Percentiles rank a stretch among this genome's conserved stretches.
phyloP scores from a whole-genome alignment of 176 grass and related monocot species.

The Cocos nucifera region DNA sequence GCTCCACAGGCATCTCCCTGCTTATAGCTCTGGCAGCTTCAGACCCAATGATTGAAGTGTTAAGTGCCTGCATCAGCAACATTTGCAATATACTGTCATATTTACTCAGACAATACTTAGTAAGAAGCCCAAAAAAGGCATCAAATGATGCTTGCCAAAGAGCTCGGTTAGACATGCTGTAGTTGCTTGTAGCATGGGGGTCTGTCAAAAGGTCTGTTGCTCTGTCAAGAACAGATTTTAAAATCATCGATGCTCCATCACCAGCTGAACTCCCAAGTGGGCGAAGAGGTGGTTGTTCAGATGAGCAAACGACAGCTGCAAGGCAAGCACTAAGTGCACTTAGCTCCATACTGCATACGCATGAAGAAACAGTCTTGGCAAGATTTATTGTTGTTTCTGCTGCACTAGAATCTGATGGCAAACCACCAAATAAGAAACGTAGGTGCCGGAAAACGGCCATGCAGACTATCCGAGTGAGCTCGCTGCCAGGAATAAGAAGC shows the following conservation, averaged over 20 bases:
- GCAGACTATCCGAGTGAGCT: slow-evolving; percentile 74
- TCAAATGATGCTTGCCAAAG: slow-evolving; percentile 98
- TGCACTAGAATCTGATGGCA: slow-evolving; percentile 56
- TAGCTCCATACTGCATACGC: slow-evolving; percentile 70
- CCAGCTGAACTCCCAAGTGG: slow-evolving; percentile 82
- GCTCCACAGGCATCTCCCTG: slow-evolving; percentile 95
- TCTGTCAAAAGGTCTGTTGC: slow-evolving; percentile 81
- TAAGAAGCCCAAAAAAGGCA: slow-evolving; percentile 92
- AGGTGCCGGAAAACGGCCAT: slow-evolving; percentile 97
- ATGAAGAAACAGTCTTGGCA: slow-evolving; percentile 54
- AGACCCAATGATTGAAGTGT: slow-evolving; percentile 38
- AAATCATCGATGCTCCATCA: slow-evolving; percentile 75
- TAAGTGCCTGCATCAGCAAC: slow-evolving; percentile 49
- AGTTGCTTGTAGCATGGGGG: slow-evolving; percentile 49
- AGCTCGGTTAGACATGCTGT: slow-evolving; percentile 58
- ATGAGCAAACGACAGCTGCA: slow-evolving; percentile 90
- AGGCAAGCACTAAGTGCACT: slow-evolving; percentile 88
- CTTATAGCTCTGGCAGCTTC: slow-evolving; percentile 69
- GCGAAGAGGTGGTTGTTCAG: slow-evolving; percentile 95
- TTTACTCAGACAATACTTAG: slow-evolving; percentile 86
- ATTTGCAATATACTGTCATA: slow-evolving; percentile 87
- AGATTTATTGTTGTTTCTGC: slow-evolving; percentile 73
- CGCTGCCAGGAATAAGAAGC: slow-evolving; percentile 74
- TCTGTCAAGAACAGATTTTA: slow-evolving; percentile 79
- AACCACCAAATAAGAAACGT: slow-evolving; percentile 86